Conservation (phyloP, 2,329 filamentous ascomycete genomes). For the Aspergillus luchuensis region DNA sequence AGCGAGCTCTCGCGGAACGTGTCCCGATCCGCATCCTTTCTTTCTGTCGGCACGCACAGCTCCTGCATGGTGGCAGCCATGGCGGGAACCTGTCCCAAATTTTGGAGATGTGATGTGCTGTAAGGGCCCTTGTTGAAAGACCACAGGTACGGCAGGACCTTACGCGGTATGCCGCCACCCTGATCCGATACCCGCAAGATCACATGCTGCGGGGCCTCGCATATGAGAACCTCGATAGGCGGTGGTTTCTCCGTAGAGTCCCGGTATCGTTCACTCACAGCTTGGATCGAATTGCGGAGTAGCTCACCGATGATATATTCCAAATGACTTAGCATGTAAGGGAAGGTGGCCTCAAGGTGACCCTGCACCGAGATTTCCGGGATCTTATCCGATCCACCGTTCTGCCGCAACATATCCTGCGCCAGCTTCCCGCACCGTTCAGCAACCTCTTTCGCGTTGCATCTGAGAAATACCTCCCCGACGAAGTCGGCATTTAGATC, state of each 20-base stretch:
- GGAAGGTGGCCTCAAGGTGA: constrained; percentile 86
- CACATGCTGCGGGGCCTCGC: constrained; percentile 90
- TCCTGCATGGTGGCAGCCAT: constrained; percentile 95
- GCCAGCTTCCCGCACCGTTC: constrained; percentile 78
- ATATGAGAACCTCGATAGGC: constrained; percentile 91
- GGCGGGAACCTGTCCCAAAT: constrained; percentile 81
- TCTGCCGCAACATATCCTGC: constrained; percentile 70
- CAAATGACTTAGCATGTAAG: constrained; percentile 92
- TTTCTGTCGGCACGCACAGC: constrained; percentile 55
- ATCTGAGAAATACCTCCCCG: constrained; percentile 92
- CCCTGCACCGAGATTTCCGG: constrained; percentile 83
- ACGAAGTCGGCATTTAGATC: constrained; percentile 78
- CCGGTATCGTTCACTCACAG: constrained; percentile 74
- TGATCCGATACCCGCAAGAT: constrained; percentile 96
- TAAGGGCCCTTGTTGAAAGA: constrained; percentile 93
- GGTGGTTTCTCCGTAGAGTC: constrained; percentile 58
- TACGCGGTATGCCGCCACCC: constrained; percentile 84
- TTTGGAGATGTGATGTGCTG: constrained; percentile 74
- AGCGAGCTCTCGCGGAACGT: constrained; percentile 65
- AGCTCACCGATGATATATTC: constrained; percentile 98
- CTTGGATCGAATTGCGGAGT: constrained; percentile 90
- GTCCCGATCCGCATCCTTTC: constrained; percentile 34
- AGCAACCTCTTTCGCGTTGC: constrained; percentile 86
- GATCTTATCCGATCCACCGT: constrained; percentile 71
- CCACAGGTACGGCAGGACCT: constrained; percentile 88